A percentile compares a stretch with the other conserved stretches of the same genome.
Conservation (phyloP, 805 yeast genomes). For the Kregervanrija pseudodelftensis region DNA sequence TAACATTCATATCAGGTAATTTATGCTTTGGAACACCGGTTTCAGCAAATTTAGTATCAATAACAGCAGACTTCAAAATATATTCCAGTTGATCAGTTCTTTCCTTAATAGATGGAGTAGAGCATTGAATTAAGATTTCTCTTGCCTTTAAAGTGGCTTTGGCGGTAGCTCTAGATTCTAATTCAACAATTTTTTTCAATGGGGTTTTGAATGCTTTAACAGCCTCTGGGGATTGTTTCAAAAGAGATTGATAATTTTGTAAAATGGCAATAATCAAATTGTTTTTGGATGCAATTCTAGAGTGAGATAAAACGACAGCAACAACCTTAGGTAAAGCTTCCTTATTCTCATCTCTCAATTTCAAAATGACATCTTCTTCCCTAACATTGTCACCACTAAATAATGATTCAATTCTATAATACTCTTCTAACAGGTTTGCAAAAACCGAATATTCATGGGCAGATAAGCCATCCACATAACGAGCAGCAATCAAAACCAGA, state of each 20-base stretch:
- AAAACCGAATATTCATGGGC: slow-evolving; percentile 80
- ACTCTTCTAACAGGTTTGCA: slow-evolving; percentile 61
- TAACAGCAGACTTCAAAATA: slow-evolving; percentile 84
- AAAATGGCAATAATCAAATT: slow-evolving; percentile 81
- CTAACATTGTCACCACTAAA: slow-evolving; percentile 72
- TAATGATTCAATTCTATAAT: slow-evolving; percentile 67
- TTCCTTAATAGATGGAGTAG: slow-evolving; percentile 92
- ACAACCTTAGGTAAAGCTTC: slow-evolving; percentile 70
- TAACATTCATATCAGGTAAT: slow-evolving; percentile 70
- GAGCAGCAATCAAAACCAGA: slow-evolving; percentile 57
- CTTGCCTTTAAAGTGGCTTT: slow-evolving; percentile 94
- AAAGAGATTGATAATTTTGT: slow-evolving; percentile 70
- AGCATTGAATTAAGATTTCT: slow-evolving; percentile 93
- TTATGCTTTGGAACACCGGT: slow-evolving; percentile 62
- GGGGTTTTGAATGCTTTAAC: slow-evolving; percentile 61
- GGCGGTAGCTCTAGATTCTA: slow-evolving; percentile 85
- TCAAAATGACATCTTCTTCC: slow-evolving; percentile 84
- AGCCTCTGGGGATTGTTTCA: slow-evolving; percentile 64
- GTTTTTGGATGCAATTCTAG: slow-evolving; percentile 90
- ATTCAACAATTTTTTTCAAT: slow-evolving; percentile 73
- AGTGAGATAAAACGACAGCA: slow-evolving; percentile 72
- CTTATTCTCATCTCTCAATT: slow-evolving; percentile 81
- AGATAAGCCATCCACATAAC: slow-evolving; percentile 67
- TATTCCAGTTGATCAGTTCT: slow-evolving; percentile 97
- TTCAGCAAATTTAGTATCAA: slow-evolving; percentile 85